These are phyloP conservation scores for Penicillium longicatenatum DNA, from an alignment of 495 filamentous ascomycete genomes.

Conservation along the genomic window DNA sequence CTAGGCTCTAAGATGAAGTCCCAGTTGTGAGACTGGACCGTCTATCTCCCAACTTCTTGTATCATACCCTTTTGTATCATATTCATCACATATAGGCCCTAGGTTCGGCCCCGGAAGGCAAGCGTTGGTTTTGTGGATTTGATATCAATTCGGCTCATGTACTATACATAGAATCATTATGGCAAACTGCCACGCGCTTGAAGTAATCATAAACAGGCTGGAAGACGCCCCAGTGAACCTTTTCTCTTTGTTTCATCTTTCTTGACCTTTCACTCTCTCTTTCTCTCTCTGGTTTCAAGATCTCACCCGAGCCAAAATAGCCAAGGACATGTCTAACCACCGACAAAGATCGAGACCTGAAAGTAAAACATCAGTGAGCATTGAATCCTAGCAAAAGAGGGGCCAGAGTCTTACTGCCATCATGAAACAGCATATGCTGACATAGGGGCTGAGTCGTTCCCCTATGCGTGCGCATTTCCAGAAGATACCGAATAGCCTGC, in stretches of 20 bases:
- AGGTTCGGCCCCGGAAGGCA: not conserved
- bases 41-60: constrained; percentile 14
- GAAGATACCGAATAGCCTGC: constrained; percentile 82
- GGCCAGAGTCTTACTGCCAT: constrained; percentile 76
- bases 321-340: constrained; percentile 25
- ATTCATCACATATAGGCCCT: not conserved
- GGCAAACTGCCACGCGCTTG: constrained; percentile 20
- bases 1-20: constrained; percentile 29
- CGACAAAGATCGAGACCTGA: constrained; percentile 49
- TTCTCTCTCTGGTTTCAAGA: not conserved
- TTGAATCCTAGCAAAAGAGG: not conserved
- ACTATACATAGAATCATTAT: constrained; percentile 36
- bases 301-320: not conserved
- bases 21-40: constrained; percentile 31
- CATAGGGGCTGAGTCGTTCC: constrained; percentile 92
- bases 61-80: constrained; percentile 9
- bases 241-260: constrained; percentile 1
- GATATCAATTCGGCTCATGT: constrained; percentile 28
- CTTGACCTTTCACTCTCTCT: not conserved
- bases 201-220: constrained; percentile 8
- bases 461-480: constrained; percentile 97
- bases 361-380: constrained; percentile 11
- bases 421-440: constrained; percentile 88
- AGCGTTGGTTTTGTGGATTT: constrained; percentile 16
- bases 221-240: constrained; percentile 8